phyloP scores from a whole-genome alignment of 2,329 filamentous ascomycete species.

The Penicillium sp. region DNA sequence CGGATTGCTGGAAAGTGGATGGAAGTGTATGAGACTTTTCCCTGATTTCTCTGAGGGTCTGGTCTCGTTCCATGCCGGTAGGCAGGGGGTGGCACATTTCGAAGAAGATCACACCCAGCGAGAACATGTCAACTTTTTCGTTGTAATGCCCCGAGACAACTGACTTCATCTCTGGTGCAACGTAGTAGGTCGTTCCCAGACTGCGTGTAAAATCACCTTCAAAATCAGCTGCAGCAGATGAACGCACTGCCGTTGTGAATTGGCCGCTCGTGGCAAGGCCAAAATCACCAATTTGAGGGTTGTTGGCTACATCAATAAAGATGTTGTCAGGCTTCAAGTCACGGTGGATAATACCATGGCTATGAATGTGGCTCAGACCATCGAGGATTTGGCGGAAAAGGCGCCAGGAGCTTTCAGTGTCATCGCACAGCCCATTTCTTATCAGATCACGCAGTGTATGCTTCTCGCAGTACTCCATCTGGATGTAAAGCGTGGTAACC shows the following conservation, averaged over 20 bases:
- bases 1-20: slow-evolving; percentile 68
- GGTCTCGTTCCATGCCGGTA: slow-evolving; percentile 64
- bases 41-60: slow-evolving; percentile 69
- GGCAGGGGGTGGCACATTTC: slow-evolving; percentile 79
- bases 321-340: slow-evolving; percentile 97
- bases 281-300: slow-evolving; percentile 96
- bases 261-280: slow-evolving; percentile 90
- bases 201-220: slow-evolving; percentile 52
- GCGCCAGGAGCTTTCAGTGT: slow-evolving; percentile 80
- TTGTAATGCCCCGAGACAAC: slow-evolving; percentile 76
- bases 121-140: slow-evolving; percentile 98
- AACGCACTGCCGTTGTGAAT: slow-evolving; percentile 42
- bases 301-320: slow-evolving; percentile 87
- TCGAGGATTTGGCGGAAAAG: slow-evolving; percentile 89
- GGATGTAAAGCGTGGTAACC: slow-evolving; percentile 85
- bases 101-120: slow-evolving; percentile 94
- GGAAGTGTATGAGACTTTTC: slow-evolving; percentile 70
- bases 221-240: slow-evolving; percentile 38
- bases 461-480: slow-evolving; percentile 98
- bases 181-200: slow-evolving; percentile 81
- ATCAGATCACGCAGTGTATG: slow-evolving; percentile 89
- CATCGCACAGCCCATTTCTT: slow-evolving; percentile 69
- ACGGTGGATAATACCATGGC: slow-evolving; percentile 87
- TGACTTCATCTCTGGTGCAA: slow-evolving; percentile 86
- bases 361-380: slow-evolving; percentile 85